phyloP scores from a whole-genome alignment of 2,329 filamentous ascomycete species.

The Dothistroma septosporum region DNA sequence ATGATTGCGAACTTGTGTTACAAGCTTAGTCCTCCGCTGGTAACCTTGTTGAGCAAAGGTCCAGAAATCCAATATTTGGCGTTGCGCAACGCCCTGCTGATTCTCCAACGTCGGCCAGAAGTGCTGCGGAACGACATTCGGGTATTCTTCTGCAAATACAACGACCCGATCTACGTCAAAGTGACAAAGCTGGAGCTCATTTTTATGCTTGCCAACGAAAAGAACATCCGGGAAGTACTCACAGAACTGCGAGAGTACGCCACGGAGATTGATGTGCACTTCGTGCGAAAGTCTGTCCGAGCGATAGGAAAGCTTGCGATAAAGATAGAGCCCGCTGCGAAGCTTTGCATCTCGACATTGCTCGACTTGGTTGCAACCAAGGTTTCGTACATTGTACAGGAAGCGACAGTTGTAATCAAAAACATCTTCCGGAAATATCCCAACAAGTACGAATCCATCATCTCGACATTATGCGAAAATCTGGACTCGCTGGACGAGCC shows the following conservation, averaged over 20 bases:
- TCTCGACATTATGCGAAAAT: slow-evolving; percentile 90
- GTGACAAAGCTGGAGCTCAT: slow-evolving; percentile 98
- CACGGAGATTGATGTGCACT: slow-evolving; percentile 97
- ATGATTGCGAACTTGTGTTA: slow-evolving; percentile 81
- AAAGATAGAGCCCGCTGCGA: slow-evolving; percentile 93
- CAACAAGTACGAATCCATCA: slow-evolving; percentile 97
- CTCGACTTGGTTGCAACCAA: slow-evolving; percentile 96
- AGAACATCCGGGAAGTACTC: slow-evolving; percentile 91
- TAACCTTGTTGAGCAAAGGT: slow-evolving; percentile 91
- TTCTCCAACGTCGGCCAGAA: slow-evolving; percentile 86
- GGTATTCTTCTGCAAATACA: slow-evolving; percentile 99
- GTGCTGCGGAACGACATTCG: slow-evolving; percentile 94
- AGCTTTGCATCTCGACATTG: slow-evolving; percentile 85
- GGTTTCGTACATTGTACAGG: slow-evolving; percentile 96
- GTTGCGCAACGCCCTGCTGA: slow-evolving; percentile 86
- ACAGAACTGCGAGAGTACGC: slow-evolving; percentile 93
- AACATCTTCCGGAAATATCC: slow-evolving; percentile 99
- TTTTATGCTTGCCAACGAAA: slow-evolving; percentile 95
- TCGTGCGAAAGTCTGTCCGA: slow-evolving; percentile 93
- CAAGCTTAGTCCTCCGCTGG: slow-evolving; percentile 90
- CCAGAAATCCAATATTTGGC: slow-evolving; percentile 98
- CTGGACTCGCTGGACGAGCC: slow-evolving; percentile 95
- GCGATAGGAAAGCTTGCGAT: slow-evolving; percentile 97
- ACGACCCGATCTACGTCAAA: slow-evolving; percentile 98
- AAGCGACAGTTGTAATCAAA: slow-evolving; percentile 95